Conservation (phyloP, 768 basidiomycete genomes). For the Obba rivulosa region DNA sequence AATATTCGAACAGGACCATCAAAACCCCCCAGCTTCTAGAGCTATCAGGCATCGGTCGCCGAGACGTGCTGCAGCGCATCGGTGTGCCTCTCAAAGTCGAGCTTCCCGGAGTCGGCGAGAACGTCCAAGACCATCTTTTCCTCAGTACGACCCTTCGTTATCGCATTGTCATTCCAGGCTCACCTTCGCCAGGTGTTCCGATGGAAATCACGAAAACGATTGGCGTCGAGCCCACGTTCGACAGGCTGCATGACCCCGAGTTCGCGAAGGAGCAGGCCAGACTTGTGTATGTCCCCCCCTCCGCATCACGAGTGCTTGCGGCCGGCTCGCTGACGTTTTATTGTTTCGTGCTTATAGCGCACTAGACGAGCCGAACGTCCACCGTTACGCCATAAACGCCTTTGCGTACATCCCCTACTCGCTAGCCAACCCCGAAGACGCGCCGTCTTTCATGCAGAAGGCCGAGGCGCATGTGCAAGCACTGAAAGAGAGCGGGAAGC, state of each 20-base stretch:
- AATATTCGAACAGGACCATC: slow-evolving; percentile 28
- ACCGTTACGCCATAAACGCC: neutral
- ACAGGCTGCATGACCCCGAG: neutral
- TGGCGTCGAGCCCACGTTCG: neutral
- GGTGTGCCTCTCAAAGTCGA: slow-evolving; percentile 33
- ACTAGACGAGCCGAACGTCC: neutral
- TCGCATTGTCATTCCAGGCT: no score
- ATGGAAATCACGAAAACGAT: no score
- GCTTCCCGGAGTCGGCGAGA: slow-evolving; percentile 45
- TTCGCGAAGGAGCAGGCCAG: neutral
- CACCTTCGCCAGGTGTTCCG: no score
- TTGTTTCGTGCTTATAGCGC: neutral
- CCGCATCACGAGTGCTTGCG: no score
- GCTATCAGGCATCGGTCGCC: slow-evolving; percentile 43
- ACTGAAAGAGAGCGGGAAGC: neutral
- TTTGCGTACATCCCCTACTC: neutral
- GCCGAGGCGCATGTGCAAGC: neutral
- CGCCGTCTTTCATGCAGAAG: neutral
- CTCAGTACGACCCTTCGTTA: neutral
- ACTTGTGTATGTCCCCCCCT: neutral
- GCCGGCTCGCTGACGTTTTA: neutral
- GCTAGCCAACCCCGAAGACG: neutral
- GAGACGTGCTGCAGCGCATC: slow-evolving; percentile 25
- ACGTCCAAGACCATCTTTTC: slow-evolving; percentile 38
- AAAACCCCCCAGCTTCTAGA: slow-evolving; percentile 44